Evolutionary conservation across 257 asterid species (phyloP).

Genomic region (Penstemon eatonii): DNA sequence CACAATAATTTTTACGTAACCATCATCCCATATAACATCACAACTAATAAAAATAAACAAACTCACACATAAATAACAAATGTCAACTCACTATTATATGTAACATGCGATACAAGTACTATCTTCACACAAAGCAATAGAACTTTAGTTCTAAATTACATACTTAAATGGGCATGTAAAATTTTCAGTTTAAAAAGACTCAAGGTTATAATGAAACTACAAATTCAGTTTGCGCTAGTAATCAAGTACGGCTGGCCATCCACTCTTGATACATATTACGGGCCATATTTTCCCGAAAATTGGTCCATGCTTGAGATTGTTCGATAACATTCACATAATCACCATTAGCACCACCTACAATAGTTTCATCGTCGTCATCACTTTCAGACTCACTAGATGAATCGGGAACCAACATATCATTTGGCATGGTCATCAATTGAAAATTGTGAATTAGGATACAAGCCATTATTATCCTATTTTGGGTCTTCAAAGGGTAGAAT

Average conservation of each 20-base stretch:
- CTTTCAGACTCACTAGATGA: background rate
- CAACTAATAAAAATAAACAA: no score
- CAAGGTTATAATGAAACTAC: no score
- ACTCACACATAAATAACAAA: no score
- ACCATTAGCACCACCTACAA: background rate
- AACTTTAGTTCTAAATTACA: no score
- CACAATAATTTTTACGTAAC: no score
- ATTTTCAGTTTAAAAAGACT: no score
- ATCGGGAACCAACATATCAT: background rate
- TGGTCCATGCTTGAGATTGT: background rate
- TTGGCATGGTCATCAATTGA: background rate
- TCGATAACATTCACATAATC: background rate
- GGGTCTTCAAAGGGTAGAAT: background rate
- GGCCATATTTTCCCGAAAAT: background rate
- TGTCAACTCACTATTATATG: no score
- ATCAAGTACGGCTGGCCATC: background rate
- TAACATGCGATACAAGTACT: no score
- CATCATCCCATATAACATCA: no score
- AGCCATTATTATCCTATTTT: background rate
- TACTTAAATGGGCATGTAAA: no score
- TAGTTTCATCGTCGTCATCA: constrained; percentile 1
- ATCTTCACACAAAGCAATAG: no score
- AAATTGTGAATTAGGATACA: background rate
- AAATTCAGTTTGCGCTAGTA: no score
- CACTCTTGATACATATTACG: background rate